Percentiles rank a stretch among this genome's conserved stretches.
Evolutionary conservation across 306 rosid species (phyloP).

Genomic region (Vicia villosa): DNA sequence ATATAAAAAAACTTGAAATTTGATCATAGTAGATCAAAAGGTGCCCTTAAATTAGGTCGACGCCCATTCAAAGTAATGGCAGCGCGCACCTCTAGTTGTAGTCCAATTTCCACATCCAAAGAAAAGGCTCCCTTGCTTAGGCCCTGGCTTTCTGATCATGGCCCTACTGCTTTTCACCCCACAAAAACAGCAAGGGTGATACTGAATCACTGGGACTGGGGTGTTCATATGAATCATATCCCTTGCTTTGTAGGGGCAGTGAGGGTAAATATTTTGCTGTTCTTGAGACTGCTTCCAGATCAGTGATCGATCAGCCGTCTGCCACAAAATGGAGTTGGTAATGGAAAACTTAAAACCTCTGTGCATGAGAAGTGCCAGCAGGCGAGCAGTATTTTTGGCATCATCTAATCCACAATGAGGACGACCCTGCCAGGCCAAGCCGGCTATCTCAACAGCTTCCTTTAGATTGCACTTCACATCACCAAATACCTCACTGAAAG

Average conservation of each 20-base stretch:
- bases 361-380: slow-evolving; percentile 74
- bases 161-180: slow-evolving; percentile 81
- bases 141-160: slow-evolving; percentile 78
- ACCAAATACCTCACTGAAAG: slow-evolving; percentile 83
- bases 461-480: slow-evolving; percentile 78
- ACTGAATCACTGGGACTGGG: slow-evolving; percentile 50
- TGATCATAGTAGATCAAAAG: slow-evolving; percentile 41
- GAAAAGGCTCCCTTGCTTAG: slow-evolving; percentile 79
- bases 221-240: slow-evolving; percentile 46
- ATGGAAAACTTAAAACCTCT: slow-evolving; percentile 75
- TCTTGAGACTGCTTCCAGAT: slow-evolving; percentile 68
- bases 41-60: slow-evolving; percentile 54
- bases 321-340: slow-evolving; percentile 74
- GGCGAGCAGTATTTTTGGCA: slow-evolving; percentile 87
- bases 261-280: slow-evolving; percentile 43
- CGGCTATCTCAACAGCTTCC: slow-evolving; percentile 91
- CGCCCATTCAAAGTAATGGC: slow-evolving; percentile 92
- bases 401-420: slow-evolving; percentile 95
- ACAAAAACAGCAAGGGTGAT: slow-evolving; percentile 70
- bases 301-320: slow-evolving; percentile 54
- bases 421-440: slow-evolving; percentile 91
- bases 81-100: slow-evolving; percentile 71
- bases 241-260: slow-evolving; percentile 57
- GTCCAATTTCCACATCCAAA: slow-evolving; percentile 94
- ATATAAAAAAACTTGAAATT: slow-evolving; percentile 43